Evolutionary conservation across 2,329 filamentous ascomycete genomes (phyloP).

Genomic region (Colletotrichum tofieldiae): DNA sequence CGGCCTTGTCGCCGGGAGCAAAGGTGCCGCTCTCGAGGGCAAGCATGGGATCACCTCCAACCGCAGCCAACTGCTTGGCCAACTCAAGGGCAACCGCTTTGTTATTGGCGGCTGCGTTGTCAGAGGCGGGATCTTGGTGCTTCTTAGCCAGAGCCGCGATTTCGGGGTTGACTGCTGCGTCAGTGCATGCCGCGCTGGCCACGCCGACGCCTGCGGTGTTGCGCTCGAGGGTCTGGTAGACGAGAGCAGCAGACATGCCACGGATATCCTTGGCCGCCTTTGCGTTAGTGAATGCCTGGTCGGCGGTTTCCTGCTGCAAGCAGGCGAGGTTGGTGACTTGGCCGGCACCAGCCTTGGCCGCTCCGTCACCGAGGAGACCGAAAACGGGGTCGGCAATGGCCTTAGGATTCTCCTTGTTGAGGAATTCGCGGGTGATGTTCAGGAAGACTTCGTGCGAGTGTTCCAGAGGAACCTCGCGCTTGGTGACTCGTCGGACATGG

Average conservation of each 20-base stretch:
- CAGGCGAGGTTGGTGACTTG: conserved; percentile 60
- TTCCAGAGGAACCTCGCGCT: conserved; percentile 65
- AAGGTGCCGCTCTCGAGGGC: conserved; percentile 63
- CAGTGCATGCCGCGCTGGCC: conserved; percentile 56
- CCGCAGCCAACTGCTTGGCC: conserved; percentile 59
- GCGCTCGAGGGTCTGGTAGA: conserved; percentile 69
- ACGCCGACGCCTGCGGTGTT: conserved; percentile 63
- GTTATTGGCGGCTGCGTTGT: conserved; percentile 58
- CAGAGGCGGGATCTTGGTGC: conserved; percentile 62
- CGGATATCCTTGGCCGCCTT: conserved; percentile 67
- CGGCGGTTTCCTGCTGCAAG: conserved; percentile 65
- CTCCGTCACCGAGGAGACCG: conserved; percentile 65
- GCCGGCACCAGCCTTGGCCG: conserved; percentile 58
- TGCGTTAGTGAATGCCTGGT: conserved; percentile 74
- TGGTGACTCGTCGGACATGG: conserved; percentile 44
- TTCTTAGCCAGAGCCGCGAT: conserved; percentile 60
- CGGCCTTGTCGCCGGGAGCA: conserved; percentile 56
- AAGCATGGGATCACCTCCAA: conserved; percentile 59
- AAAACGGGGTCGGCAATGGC: conserved; percentile 65
- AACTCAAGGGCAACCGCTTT: conserved; percentile 59
- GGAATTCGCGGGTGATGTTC: conserved; percentile 55
- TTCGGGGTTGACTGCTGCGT: conserved; percentile 61
- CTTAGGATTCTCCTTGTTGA: conserved; percentile 64
- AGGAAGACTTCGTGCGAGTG: conserved; percentile 66
- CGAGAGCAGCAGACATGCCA: conserved; percentile 68